Evolutionary conservation across 2,329 filamentous ascomycete species (phyloP).

Genomic region (Calonectria pteridis): DNA sequence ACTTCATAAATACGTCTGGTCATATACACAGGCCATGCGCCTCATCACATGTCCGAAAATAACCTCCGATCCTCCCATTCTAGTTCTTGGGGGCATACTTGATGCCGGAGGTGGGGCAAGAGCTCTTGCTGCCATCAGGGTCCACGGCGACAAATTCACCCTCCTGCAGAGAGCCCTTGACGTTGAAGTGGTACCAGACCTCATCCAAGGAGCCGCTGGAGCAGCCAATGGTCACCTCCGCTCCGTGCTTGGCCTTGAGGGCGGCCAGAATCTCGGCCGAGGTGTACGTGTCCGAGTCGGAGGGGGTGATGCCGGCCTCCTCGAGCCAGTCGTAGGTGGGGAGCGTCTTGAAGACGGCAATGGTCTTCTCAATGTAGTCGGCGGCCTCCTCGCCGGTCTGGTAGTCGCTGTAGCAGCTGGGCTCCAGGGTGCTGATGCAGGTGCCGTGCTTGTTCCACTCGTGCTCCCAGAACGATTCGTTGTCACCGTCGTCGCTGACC

Average conservation of each 20-base stretch:
- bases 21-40: background rate
- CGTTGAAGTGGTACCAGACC: slow-evolving; percentile 74
- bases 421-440: slow-evolving; percentile 78
- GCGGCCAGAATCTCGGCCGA: slow-evolving; percentile 69
- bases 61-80: background rate
- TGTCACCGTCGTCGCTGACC: slow-evolving; percentile 75
- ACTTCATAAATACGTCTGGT: background rate
- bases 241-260: slow-evolving; percentile 65
- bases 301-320: slow-evolving; percentile 71
- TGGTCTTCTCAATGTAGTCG: slow-evolving; percentile 76
- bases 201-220: slow-evolving; percentile 60
- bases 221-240: slow-evolving; percentile 70
- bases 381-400: slow-evolving; percentile 72
- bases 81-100: slow-evolving; percentile 44
- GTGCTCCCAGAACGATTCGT: slow-evolving; percentile 78
- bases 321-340: slow-evolving; percentile 74
- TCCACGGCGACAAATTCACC: slow-evolving; percentile 71
- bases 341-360: slow-evolving; percentile 74
- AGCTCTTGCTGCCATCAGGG: slow-evolving; percentile 65
- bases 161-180: slow-evolving; percentile 67
- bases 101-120: slow-evolving; percentile 64
- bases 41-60: too few relatives aligned
- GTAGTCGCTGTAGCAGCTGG: slow-evolving; percentile 75
- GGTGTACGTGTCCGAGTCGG: slow-evolving; percentile 68
- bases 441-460: slow-evolving; percentile 82